These are phyloP conservation scores for Magnaporthiopsis rhizophila DNA, from an alignment of 2,329 filamentous ascomycete species.

Conservation along the genomic window DNA sequence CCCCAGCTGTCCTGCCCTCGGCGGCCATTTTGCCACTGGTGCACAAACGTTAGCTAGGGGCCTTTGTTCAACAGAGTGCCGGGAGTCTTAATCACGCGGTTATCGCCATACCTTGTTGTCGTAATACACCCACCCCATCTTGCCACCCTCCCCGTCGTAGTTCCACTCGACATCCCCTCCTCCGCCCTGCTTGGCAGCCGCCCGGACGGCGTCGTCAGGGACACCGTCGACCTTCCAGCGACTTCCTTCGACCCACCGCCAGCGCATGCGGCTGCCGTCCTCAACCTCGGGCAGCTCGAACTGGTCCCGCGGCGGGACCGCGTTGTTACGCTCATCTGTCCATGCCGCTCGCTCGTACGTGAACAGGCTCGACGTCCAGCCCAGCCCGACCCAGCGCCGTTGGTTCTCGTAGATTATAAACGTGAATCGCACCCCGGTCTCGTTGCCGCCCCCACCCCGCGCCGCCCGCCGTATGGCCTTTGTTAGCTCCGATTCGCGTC, in stretches of 20 bases:
- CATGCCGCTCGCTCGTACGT: slow-evolving; percentile 84
- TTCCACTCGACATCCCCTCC: slow-evolving; percentile 27
- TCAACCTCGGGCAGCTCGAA: slow-evolving; percentile 56
- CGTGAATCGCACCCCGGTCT: slow-evolving; percentile 85
- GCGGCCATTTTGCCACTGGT: slow-evolving; percentile 80
- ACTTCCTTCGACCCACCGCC: slow-evolving; percentile 76
- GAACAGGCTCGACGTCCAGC: slow-evolving; percentile 88
- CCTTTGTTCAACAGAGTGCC: background rate
- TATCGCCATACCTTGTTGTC: slow-evolving; percentile 72
- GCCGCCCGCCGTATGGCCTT: slow-evolving; percentile 30
- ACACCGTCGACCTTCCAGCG: slow-evolving; percentile 82
- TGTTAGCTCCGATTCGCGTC: slow-evolving; percentile 37
- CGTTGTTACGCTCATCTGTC: slow-evolving; percentile 92
- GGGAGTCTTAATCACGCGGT: background rate
- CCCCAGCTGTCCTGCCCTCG: slow-evolving; percentile 86
- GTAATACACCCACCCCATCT: slow-evolving; percentile 90
- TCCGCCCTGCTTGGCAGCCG: slow-evolving; percentile 21
- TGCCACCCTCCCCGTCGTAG: slow-evolving; percentile 52
- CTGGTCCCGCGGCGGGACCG: slow-evolving; percentile 65
- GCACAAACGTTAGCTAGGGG: background rate
- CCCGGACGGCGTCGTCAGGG: slow-evolving; percentile 37
- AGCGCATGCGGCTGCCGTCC: slow-evolving; percentile 47
- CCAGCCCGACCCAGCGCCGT: slow-evolving; percentile 83
- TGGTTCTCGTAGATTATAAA: slow-evolving; percentile 98
- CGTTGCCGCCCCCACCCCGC: slow-evolving; percentile 25